Percentiles rank a stretch among this genome's conserved stretches.
These are phyloP conservation scores for Starmera caribaea DNA, from an alignment of 805 yeast species.

Conservation along the genomic window DNA sequence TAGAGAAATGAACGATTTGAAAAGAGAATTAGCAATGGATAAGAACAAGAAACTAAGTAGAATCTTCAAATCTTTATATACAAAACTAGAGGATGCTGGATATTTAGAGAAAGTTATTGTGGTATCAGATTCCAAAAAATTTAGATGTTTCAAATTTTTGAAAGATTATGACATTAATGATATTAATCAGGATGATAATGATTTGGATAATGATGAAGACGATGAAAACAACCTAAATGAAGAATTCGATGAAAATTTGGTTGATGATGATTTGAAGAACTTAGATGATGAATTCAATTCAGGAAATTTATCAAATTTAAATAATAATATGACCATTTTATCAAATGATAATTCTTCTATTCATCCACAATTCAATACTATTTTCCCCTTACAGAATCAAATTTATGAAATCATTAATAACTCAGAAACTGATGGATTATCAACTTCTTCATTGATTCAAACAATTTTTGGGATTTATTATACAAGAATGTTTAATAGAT, in stretches of 20 bases:
- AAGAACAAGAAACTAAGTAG: constrained; percentile 29
- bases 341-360: constrained; percentile 2
- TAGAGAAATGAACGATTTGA: constrained; percentile 52
- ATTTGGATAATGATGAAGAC: constrained; percentile 17
- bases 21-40: constrained; percentile 45
- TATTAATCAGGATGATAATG: constrained; percentile 14
- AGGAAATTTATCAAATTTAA: constrained; percentile 8
- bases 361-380: constrained; percentile 30
- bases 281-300: constrained; percentile 13
- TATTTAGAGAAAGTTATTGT: constrained; percentile 44
- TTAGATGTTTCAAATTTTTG: constrained; percentile 34
- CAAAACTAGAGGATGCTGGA: constrained; percentile 33
- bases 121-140: constrained; percentile 35
- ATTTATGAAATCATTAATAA: constrained; percentile 37
- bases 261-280: constrained; percentile 17
- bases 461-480: constrained; percentile 46
- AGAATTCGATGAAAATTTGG: constrained; percentile 23
- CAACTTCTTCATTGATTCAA: constrained; percentile 45
- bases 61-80: constrained; percentile 39
- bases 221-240: constrained; percentile 19
- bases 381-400: constrained; percentile 60
- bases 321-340: constrained; percentile 10
- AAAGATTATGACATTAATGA: constrained; percentile 29
- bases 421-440: constrained; percentile 39
- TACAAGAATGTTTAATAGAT: constrained; percentile 39